Evolutionary conservation across 2,329 filamentous ascomycete species (phyloP).

Genomic region (Alternaria brassicicola): DNA sequence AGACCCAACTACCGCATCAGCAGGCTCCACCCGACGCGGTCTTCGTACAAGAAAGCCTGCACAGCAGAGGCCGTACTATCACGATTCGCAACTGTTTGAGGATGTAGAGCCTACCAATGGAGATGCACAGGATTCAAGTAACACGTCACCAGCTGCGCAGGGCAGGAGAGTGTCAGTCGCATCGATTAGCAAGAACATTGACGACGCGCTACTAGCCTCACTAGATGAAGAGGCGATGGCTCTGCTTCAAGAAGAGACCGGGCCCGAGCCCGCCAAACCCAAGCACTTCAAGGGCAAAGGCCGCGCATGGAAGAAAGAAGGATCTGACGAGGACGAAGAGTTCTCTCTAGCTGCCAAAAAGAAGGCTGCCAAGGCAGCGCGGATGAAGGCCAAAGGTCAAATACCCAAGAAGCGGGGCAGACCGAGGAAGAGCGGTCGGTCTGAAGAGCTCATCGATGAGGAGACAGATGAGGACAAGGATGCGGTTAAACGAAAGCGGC

Average conservation of each 20-base stretch:
- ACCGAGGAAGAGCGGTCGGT: slow-evolving; percentile 29
- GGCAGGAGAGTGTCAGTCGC: slow-evolving; percentile 22
- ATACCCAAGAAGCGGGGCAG: slow-evolving; percentile 25
- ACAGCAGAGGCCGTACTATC: slow-evolving; percentile 45
- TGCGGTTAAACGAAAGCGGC: slow-evolving; percentile 16
- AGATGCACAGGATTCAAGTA: slow-evolving; percentile 7
- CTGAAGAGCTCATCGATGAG: slow-evolving; percentile 24
- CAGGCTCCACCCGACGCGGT: slow-evolving; percentile 35
- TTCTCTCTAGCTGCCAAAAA: slow-evolving; percentile 31
- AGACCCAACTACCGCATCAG: slow-evolving; percentile 23
- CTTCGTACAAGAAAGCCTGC: slow-evolving; percentile 43
- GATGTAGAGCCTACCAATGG: slow-evolving; percentile 15
- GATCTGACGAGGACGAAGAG: slow-evolving; percentile 41
- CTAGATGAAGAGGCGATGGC: slow-evolving; percentile 23
- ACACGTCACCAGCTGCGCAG: slow-evolving; percentile 7
- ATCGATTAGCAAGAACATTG: slow-evolving; percentile 19
- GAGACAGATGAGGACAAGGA: slow-evolving; percentile 18
- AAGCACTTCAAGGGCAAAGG: slow-evolving; percentile 44
- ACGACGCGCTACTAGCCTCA: slow-evolving; percentile 13
- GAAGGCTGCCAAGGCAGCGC: slow-evolving; percentile 24
- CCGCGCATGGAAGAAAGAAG: slow-evolving; percentile 41
- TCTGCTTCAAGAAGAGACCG: slow-evolving; percentile 21
- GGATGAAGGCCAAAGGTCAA: slow-evolving; percentile 21
- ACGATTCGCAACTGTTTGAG: slow-evolving; percentile 43
- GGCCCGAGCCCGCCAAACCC: slow-evolving; percentile 12